A percentile compares a stretch with the other conserved stretches of the same genome.
Evolutionary conservation across 345 rosid species (phyloP).

Genomic region (Linum tenue): DNA sequence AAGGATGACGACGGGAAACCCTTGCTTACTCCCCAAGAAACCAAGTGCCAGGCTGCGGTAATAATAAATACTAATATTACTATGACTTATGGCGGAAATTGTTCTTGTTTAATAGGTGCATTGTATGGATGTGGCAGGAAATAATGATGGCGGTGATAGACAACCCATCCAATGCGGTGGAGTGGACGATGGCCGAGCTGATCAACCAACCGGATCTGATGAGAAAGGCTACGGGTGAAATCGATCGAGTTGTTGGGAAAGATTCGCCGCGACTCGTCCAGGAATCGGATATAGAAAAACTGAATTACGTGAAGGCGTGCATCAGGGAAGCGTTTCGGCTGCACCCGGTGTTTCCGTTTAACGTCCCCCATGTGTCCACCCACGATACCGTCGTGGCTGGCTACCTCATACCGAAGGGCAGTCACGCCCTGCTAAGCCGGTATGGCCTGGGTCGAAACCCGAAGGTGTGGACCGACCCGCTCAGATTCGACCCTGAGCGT

Average conservation of each 20-base stretch:
- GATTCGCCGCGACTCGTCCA: constrained; percentile 18
- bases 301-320: constrained; percentile 24
- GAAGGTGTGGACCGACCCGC: constrained; percentile 25
- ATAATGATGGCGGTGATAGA: constrained; percentile 33
- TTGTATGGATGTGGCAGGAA: constrained; percentile 17
- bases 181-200: constrained; percentile 33
- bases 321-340: constrained; percentile 11
- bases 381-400: constrained; percentile 28
- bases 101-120: no score
- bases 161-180: constrained; percentile 33
- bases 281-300: constrained; percentile 23
- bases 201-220: constrained; percentile 23
- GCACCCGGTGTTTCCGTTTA: constrained; percentile 21
- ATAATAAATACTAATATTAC: no score
- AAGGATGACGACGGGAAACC: constrained; percentile 26
- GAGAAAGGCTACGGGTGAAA: constrained; percentile 16
- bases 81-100: no score
- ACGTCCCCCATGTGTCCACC: constrained; percentile 19
- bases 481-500: constrained; percentile 26
- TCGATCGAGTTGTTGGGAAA: constrained; percentile 26
- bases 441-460: constrained; percentile 27
- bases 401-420: constrained; percentile 27
- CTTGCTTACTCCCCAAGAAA: constrained; percentile 32
- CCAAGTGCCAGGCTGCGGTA: constrained; percentile 36
- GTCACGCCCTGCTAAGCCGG: constrained; percentile 24